Evolutionary conservation across 2,329 filamentous ascomycete species (phyloP).

Genomic region (Fusarium praegraminearum): DNA sequence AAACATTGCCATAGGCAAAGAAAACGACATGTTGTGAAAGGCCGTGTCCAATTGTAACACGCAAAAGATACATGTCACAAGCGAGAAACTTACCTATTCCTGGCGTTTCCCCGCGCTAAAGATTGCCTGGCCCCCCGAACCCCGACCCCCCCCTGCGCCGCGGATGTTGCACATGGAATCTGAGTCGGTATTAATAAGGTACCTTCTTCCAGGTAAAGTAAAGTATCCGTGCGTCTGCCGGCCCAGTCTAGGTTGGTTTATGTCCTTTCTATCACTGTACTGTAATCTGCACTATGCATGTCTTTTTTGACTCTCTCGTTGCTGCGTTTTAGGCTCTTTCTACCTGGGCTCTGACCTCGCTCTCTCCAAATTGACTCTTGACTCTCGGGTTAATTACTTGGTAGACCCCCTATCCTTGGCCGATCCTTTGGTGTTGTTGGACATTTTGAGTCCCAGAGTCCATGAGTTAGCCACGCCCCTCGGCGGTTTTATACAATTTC

Average conservation of each 20-base stretch:
- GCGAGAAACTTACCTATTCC: no score
- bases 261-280: slow-evolving; percentile 39
- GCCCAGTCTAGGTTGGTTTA: slow-evolving; percentile 7
- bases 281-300: slow-evolving; percentile 29
- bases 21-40: slow-evolving; percentile 20
- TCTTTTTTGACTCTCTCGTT: slow-evolving; percentile 29
- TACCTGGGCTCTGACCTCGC: slow-evolving; percentile 30
- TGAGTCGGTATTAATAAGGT: slow-evolving; percentile 36
- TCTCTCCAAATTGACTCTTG: slow-evolving; percentile 29
- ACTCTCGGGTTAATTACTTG: slow-evolving; percentile 35
- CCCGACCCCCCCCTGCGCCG: slow-evolving; percentile 9
- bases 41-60: slow-evolving; percentile 7
- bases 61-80: slow-evolving; percentile 31
- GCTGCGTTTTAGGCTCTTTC: slow-evolving; percentile 1
- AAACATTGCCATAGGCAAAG: not conserved
- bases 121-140: slow-evolving; percentile 22
- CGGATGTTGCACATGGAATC: slow-evolving; percentile 46
- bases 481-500: slow-evolving; percentile 48
- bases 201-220: slow-evolving; percentile 27
- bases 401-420: slow-evolving; percentile 37
- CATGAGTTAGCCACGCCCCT: slow-evolving; percentile 34
- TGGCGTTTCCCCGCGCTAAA: slow-evolving; percentile 41
- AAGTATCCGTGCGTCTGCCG: slow-evolving; percentile 34
- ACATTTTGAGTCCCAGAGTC: slow-evolving; percentile 21
- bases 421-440: slow-evolving; percentile 31